phyloP scores from a whole-genome alignment of 2,329 filamentous ascomycete genomes.

The Paecilomyces variotii region DNA sequence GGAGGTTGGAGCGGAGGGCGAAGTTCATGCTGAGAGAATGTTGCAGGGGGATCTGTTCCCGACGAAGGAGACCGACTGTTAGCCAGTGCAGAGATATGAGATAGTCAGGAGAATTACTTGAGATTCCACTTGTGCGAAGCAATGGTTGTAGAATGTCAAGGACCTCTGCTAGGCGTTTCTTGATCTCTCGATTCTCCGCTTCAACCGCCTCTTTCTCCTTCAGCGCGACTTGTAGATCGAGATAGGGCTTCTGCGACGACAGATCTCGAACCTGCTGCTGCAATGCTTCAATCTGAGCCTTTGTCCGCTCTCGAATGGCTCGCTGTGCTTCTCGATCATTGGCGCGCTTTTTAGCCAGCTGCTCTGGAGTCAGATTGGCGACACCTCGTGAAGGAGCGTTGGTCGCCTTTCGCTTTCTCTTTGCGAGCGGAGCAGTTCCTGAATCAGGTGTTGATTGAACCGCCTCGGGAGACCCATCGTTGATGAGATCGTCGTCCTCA shows the following conservation, averaged over 20 bases:
- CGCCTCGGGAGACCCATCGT: slow-evolving; percentile 19
- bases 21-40: not conserved
- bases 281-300: slow-evolving; percentile 66
- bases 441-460: slow-evolving; percentile 17
- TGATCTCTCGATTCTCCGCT: slow-evolving; percentile 72
- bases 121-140: slow-evolving; percentile 23
- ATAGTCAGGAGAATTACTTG: slow-evolving; percentile 26
- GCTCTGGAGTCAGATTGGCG: slow-evolving; percentile 77
- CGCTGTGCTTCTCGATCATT: slow-evolving; percentile 86
- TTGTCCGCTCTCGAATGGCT: slow-evolving; percentile 75
- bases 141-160: slow-evolving; percentile 47
- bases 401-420: slow-evolving; percentile 36
- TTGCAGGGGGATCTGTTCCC: not conserved
- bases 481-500: slow-evolving; percentile 11
- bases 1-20: not conserved
- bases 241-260: slow-evolving; percentile 71
- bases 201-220: slow-evolving; percentile 69
- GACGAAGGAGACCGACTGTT: not conserved
- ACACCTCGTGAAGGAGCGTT: slow-evolving; percentile 58
- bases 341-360: slow-evolving; percentile 80
- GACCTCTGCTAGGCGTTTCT: slow-evolving; percentile 57
- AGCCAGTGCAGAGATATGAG: slow-evolving; percentile 7
- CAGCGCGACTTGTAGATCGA: slow-evolving; percentile 69
- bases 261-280: slow-evolving; percentile 67
- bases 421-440: slow-evolving; percentile 16